These are phyloP conservation scores for Ambrosia trifida DNA, from an alignment of 129 eudicot species.

Conservation along the genomic window DNA sequence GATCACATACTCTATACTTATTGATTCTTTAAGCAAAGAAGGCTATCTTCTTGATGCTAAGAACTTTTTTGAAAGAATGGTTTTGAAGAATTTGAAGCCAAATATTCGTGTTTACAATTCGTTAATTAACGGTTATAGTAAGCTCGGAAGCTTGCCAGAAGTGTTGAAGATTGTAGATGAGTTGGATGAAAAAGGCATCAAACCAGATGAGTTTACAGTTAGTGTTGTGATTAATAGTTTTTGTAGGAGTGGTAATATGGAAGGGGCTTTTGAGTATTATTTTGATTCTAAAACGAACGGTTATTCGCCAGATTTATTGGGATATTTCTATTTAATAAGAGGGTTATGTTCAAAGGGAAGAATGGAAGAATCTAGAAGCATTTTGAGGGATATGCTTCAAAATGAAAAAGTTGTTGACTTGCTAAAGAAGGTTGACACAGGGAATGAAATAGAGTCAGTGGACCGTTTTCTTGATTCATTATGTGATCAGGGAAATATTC, in stretches of 20 bases:
- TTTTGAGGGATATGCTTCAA: slow-evolving; percentile 82
- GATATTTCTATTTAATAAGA: slow-evolving; percentile 64
- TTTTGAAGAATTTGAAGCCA: slow-evolving; percentile 48
- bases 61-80: slow-evolving; percentile 66
- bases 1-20: slow-evolving; percentile 73
- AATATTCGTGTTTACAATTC: slow-evolving; percentile 67
- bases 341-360: slow-evolving; percentile 88
- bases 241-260: slow-evolving; percentile 78
- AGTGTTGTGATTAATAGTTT: slow-evolving; percentile 67
- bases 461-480: slow-evolving; percentile 52
- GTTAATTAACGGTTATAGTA: slow-evolving; percentile 71
- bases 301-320: slow-evolving; percentile 68
- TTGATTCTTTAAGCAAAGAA: slow-evolving; percentile 64
- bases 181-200: slow-evolving; percentile 50
- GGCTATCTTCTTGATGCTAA: slow-evolving; percentile 72
- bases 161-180: slow-evolving; percentile 53
- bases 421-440: slow-evolving; percentile 51
- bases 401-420: slow-evolving; percentile 46
- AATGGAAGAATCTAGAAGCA: slow-evolving; percentile 88
- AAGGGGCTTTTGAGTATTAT: slow-evolving; percentile 66
- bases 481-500: slow-evolving; percentile 75
- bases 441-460: slow-evolving; percentile 50
- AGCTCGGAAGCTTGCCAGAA: slow-evolving; percentile 53
- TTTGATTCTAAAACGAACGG: slow-evolving; percentile 53
- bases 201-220: slow-evolving; percentile 69